A percentile compares a stretch with the other conserved stretches of the same genome.
Conservation (phyloP, 768 basidiomycete genomes). For the Gelatoporia subvermispora region DNA sequence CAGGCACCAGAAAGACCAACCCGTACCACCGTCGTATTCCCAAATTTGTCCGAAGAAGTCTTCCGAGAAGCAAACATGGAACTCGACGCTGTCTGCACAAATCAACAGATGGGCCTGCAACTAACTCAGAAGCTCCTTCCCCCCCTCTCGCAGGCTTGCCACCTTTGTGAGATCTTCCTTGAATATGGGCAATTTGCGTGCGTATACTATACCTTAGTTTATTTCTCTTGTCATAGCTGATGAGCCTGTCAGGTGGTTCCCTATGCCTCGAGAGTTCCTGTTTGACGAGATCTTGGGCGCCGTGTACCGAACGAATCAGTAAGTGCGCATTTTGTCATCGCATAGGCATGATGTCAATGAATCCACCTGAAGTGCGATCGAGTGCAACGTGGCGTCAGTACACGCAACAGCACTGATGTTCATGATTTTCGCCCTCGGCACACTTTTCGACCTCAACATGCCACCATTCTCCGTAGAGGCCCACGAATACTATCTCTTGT, state of each 20-base stretch:
- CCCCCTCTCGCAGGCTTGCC: slow-evolving; percentile 51
- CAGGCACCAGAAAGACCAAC: slow-evolving; percentile 23
- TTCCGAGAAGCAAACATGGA: slow-evolving; percentile 32
- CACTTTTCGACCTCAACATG: slow-evolving; percentile 50
- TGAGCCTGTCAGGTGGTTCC: slow-evolving; percentile 40
- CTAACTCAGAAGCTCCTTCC: slow-evolving; percentile 46
- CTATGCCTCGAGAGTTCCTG: slow-evolving; percentile 49
- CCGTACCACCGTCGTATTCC: slow-evolving; percentile 16
- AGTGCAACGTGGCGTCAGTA: slow-evolving; percentile 30
- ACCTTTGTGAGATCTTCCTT: slow-evolving; percentile 60
- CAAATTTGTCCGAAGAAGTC: slow-evolving; percentile 38
- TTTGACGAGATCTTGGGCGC: slow-evolving; percentile 49
- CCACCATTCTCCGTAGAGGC: slow-evolving; percentile 49
- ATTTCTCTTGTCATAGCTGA: not conserved
- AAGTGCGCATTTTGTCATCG: slow-evolving; percentile 7
- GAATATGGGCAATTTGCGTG: slow-evolving; percentile 58
- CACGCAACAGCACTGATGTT: slow-evolving; percentile 61
- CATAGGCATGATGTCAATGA: not conserved
- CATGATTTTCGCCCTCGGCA: slow-evolving; percentile 59
- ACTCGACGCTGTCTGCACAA: slow-evolving; percentile 19
- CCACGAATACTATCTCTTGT: slow-evolving; percentile 57
- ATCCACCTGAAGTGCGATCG: slow-evolving; percentile 33
- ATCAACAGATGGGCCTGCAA: slow-evolving; percentile 33
- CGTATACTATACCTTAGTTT: slow-evolving; percentile 16
- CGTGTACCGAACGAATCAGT: slow-evolving; percentile 51